Conservation (phyloP, 257 asterid species). For the Asclepias syriaca region DNA sequence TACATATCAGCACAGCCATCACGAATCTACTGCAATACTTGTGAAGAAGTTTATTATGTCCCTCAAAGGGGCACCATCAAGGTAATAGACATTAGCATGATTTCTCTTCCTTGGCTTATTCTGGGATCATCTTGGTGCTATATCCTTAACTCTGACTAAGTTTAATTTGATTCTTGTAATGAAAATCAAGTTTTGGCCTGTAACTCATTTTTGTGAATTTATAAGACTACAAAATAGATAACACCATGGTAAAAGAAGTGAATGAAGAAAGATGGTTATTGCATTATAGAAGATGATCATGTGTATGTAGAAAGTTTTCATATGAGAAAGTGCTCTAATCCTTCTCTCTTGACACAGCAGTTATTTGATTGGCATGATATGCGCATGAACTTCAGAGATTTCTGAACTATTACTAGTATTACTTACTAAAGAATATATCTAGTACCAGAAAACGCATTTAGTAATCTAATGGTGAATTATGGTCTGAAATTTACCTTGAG, state of each 20-base stretch:
- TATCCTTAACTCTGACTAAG: neutral
- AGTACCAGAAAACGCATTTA: neutral
- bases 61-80: constrained; percentile 82
- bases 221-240: neutral
- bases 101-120: constrained; percentile 7
- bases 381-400: neutral
- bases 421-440: no score
- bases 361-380: neutral
- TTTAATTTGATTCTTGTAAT: neutral
- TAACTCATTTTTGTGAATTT: neutral
- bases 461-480: neutral
- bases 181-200: neutral
- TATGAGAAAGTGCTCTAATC: neutral
- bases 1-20: constrained; percentile 79
- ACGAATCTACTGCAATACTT: constrained; percentile 75
- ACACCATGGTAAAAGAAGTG: neutral
- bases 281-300: neutral
- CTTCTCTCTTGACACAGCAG: no score
- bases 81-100: constrained; percentile 34
- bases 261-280: neutral
- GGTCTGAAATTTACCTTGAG: neutral
- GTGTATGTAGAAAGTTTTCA: neutral
- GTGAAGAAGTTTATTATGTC: constrained; percentile 90
- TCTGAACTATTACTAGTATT: neutral
- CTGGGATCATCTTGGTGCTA: neutral